Evolutionary conservation across 768 basidiomycete genomes (phyloP).

Genomic region (Lactarius quietus): DNA sequence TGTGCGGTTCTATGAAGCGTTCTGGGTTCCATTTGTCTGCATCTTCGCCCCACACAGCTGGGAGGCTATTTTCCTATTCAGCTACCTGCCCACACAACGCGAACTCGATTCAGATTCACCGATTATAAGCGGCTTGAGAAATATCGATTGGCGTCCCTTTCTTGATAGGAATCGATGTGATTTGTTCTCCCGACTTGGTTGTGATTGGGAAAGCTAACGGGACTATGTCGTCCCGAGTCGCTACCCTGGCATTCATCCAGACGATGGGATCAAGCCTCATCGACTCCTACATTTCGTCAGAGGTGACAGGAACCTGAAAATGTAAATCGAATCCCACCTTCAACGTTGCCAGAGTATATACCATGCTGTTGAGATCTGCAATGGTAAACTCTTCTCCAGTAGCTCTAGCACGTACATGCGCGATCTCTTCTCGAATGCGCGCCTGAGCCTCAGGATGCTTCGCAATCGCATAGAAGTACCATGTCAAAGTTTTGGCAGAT

Average conservation of each 20-base stretch:
- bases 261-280: background rate
- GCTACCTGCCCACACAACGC: background rate
- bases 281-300: background rate
- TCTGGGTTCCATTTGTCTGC: constrained; percentile 13
- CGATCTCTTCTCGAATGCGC: constrained; percentile 22
- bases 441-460: constrained; percentile 5
- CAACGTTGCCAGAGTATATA: background rate
- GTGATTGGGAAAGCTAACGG: constrained; percentile 13
- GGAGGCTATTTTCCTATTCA: background rate
- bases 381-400: background rate
- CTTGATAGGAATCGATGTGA: constrained; percentile 8
- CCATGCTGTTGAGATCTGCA: constrained; percentile 6
- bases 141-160: constrained; percentile 11
- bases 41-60: constrained; percentile 14
- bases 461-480: background rate
- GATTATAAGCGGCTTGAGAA: background rate
- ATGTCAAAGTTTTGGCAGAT: too few relatives aligned
- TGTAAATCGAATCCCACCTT: background rate
- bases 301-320: background rate
- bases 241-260: background rate
- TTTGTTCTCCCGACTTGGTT: constrained; percentile 6
- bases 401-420: background rate
- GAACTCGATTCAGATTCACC: background rate
- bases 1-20: constrained; percentile 7
- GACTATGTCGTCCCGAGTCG: constrained; percentile 8